These are phyloP conservation scores for Cucurbita maxima DNA, from an alignment of 306 rosid genomes.

Conservation along the genomic window DNA sequence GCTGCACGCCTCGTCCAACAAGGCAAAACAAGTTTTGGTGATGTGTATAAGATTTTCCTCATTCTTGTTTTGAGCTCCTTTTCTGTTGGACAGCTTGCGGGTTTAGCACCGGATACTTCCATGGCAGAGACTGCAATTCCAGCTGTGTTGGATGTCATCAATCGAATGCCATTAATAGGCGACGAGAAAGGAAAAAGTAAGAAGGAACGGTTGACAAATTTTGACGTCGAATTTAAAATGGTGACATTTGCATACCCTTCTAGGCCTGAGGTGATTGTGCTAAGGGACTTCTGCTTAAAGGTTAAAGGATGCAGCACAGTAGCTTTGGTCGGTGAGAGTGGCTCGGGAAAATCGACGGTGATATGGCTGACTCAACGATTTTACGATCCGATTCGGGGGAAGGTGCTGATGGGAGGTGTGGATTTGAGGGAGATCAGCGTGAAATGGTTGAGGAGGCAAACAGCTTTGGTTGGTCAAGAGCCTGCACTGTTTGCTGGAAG, in stretches of 20 bases:
- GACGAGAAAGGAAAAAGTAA: slow-evolving; percentile 20
- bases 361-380: slow-evolving; percentile 77
- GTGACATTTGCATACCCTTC: slow-evolving; percentile 76
- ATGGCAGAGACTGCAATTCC: slow-evolving; percentile 57
- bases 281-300: slow-evolving; percentile 53
- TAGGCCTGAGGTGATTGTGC: slow-evolving; percentile 56
- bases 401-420: slow-evolving; percentile 55
- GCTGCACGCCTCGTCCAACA: slow-evolving; percentile 52
- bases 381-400: slow-evolving; percentile 80
- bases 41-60: slow-evolving; percentile 60
- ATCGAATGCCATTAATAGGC: slow-evolving; percentile 46
- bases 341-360: slow-evolving; percentile 86
- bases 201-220: slow-evolving; percentile 30
- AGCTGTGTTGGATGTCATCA: slow-evolving; percentile 46
- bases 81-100: slow-evolving; percentile 86
- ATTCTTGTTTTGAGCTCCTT: slow-evolving; percentile 89
- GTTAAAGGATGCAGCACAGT: slow-evolving; percentile 55
- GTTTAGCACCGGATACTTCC: slow-evolving; percentile 82
- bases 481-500: slow-evolving; percentile 77
- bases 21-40: slow-evolving; percentile 31
- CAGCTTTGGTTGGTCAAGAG: slow-evolving; percentile 85
- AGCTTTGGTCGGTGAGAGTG: slow-evolving; percentile 78
- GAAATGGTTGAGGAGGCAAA: slow-evolving; percentile 75
- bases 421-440: slow-evolving; percentile 58
- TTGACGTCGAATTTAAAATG: slow-evolving; percentile 54